Conservation (phyloP, 352 stramenopile genomes). For the Globisporangium cystogenes region DNA sequence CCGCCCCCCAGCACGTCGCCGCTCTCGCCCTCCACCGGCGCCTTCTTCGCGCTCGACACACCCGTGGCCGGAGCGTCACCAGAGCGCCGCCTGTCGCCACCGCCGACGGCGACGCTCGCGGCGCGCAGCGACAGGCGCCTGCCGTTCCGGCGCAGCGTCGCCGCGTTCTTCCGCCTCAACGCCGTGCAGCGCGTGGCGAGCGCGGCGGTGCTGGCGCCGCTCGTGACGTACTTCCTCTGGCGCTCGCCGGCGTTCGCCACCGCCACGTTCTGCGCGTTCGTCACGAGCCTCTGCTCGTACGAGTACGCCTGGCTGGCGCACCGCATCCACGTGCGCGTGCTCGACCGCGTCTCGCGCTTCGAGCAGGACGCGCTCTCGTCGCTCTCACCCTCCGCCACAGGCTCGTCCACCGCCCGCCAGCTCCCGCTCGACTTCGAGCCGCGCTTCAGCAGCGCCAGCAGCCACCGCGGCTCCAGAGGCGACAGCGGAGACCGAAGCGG, state of each 20-base stretch:
- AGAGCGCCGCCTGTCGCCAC: background rate
- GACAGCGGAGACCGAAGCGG: constrained; percentile 6
- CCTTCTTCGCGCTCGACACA: constrained; percentile 16
- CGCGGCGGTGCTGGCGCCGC: constrained; percentile 43
- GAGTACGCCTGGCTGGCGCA: constrained; percentile 69
- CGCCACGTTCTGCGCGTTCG: constrained; percentile 57
- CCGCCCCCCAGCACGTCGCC: constrained; percentile 4
- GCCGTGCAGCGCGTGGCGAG: constrained; percentile 58
- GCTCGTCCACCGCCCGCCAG: constrained; percentile 1
- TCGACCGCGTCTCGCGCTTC: constrained; percentile 10
- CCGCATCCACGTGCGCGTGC: constrained; percentile 51
- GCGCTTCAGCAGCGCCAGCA: background rate
- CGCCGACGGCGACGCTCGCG: background rate
- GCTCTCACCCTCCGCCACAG: constrained; percentile 4
- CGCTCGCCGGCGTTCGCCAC: constrained; percentile 56
- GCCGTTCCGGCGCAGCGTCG: background rate
- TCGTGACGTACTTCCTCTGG: constrained; percentile 66
- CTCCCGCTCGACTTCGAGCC: background rate
- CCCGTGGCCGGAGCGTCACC: constrained; percentile 8
- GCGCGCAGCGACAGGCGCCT: background rate
- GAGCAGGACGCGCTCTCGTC: constrained; percentile 15
- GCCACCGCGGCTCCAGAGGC: background rate
- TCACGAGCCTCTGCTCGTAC: constrained; percentile 59
- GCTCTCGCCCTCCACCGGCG: background rate
- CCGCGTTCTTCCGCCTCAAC: constrained; percentile 29